Evolutionary conservation across 2,329 filamentous ascomycete species (phyloP).

Genomic region (Tolypocladium inflatum): DNA sequence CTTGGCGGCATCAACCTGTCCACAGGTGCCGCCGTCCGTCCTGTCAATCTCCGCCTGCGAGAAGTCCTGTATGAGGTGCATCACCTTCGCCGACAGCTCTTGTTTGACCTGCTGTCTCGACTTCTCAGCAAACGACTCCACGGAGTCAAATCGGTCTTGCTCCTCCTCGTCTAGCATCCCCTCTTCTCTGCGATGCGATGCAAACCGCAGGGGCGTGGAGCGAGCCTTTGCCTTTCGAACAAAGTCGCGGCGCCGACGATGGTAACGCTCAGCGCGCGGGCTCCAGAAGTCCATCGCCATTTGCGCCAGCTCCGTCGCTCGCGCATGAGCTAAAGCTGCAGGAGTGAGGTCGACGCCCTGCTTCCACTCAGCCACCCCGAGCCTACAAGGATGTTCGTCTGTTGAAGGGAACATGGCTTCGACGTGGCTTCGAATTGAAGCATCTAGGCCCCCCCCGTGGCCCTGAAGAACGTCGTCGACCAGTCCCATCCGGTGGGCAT

Average conservation of each 20-base stretch:
- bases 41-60: background rate
- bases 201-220: constrained; percentile 29
- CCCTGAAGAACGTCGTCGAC: constrained; percentile 28
- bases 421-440: constrained; percentile 24
- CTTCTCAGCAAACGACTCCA: constrained; percentile 8
- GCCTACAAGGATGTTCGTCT: background rate
- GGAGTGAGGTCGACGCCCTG: constrained; percentile 20
- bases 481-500: constrained; percentile 26
- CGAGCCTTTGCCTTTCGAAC: constrained; percentile 27
- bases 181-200: constrained; percentile 20
- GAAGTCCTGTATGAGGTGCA: background rate
- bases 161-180: constrained; percentile 22
- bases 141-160: constrained; percentile 24
- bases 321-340: constrained; percentile 18
- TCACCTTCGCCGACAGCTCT: background rate
- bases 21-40: background rate
- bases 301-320: constrained; percentile 26
- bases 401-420: constrained; percentile 9
- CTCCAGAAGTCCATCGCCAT: constrained; percentile 34
- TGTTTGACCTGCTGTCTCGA: background rate
- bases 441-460: constrained; percentile 20
- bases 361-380: constrained; percentile 20
- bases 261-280: constrained; percentile 23
- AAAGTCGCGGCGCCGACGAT: constrained; percentile 26
- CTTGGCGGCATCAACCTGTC: too few species aligned